Evolutionary conservation across 75 land plant species (phyloP), one percentile per base, ranked within the genome.

Genomic region (Cupressus sempervirens): DNA sequence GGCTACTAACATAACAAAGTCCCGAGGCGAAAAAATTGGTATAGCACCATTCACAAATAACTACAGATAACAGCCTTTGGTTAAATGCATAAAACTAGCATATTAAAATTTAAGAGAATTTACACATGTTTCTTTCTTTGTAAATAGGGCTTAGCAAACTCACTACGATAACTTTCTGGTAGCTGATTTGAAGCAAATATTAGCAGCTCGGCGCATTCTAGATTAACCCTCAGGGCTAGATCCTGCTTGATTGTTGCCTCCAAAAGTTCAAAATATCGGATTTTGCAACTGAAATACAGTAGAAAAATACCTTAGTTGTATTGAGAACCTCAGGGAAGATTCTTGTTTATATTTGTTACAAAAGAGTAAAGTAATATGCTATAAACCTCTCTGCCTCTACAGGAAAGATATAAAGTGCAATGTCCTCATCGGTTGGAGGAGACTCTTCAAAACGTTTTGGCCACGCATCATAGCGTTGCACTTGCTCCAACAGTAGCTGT

Each of bases 331-430:
- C 11, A 45, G 4, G 10, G 50, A 26, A n/a, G 40, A 83, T 30
- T 9, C 35, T 58, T 3, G 43, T 38, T 75, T 35, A 29, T 29
- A 73, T 11, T 35, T n/a, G 26, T 74, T 32, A 23, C 30, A 36
- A 36, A 34, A n/a, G n/a, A 84, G 36, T 14, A 76, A 82, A 2
- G 36, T 15, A 38, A 34, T 65, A 82, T 18, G 35, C 12, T 45
- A 34, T 34, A 81, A 82, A 88, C 89, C 89, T 88, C 82, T 86
- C 84, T 36, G 56, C 82, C 67, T 86, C 70, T 48, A 43, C 58
- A 34, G 89, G 88, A 76, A 88, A 86, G 30, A 88, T 87, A 74
- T 88, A 88, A 23, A 88, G 84, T 12, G 89, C 89, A 75, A 88
- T 88, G 79, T 87, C 87, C 70, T 82, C 81, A 74, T 86, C 89